Base-by-base conservation (phyloP, 73 alveolate genomes). In the Paramecium octaurelia region DNA sequence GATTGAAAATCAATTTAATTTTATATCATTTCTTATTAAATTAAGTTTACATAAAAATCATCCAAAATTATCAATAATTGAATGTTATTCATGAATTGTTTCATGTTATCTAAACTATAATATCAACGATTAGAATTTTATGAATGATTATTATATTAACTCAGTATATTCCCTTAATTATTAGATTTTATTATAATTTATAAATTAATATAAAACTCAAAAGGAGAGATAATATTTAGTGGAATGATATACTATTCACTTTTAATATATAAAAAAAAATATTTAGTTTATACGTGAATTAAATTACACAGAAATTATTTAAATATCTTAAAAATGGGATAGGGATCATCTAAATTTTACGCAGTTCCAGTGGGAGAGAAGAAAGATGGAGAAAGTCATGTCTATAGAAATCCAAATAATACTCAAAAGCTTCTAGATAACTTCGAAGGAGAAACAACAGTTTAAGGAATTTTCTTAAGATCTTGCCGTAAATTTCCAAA, bases 301-400 rank as follows among this genome's bases (percentile, higher is more conserved):
- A 54, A 54, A 54, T 54, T 5, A 18, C 6, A 18, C 6, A 54
- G 31, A 48, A 48, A 48, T 48, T 12, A 48, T 48, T 48, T 54
- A 54, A 54, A 54, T 54, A 54, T 54, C 69, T 54, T 68, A 68
- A 31, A 31, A 24, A 86, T 54, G 93, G 86, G 86, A 40, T 38
- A 68, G 1, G 77, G 88, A 69, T 68, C 11, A 84, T 64, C 58
- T 43, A 87, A 8, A 23, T 92, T 75, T 93, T 96, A 96, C 36
- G 85, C 97, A n/a, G 97, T 92, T 1, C 94, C 93, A 35, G 89
- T 95, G 5, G 86, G 96, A 58, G 96, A 94, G 50, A 91, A 96
- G 93, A 88, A 93, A 58, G 93, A 36, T 23, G 98, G 98, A 42
- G 97, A 95, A 85, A 92, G 97, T 7, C 96, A 88, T 35, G 93